These are phyloP conservation scores for Exserohilum turcica DNA, from an alignment of 2,329 filamentous ascomycete species.

Conservation along the genomic window DNA sequence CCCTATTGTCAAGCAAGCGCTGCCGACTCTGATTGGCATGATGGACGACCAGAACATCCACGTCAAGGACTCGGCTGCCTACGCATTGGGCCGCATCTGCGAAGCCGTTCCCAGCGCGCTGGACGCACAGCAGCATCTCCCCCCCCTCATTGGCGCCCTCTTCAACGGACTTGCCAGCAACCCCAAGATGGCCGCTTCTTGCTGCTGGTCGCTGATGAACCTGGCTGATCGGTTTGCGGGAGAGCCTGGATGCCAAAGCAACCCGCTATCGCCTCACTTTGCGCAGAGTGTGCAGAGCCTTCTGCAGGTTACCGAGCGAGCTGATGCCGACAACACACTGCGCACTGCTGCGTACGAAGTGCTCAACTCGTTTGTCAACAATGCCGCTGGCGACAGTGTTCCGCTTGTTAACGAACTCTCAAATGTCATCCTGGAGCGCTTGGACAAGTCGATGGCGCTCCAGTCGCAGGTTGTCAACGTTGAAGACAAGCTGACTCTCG, in stretches of 20 bases:
- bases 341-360: slow-evolving; percentile 97
- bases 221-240: slow-evolving; percentile 93
- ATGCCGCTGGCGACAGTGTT: slow-evolving; percentile 85
- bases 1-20: slow-evolving; percentile 92
- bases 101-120: slow-evolving; percentile 92
- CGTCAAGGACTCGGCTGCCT: slow-evolving; percentile 94
- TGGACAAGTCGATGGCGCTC: slow-evolving; percentile 87
- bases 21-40: slow-evolving; percentile 91
- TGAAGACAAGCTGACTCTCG: slow-evolving; percentile 92
- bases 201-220: slow-evolving; percentile 99
- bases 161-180: slow-evolving; percentile 89
- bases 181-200: slow-evolving; percentile 96
- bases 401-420: slow-evolving; percentile 80
- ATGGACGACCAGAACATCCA: slow-evolving; percentile 86
- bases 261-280: slow-evolving; percentile 89
- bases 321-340: slow-evolving; percentile 83
- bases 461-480: slow-evolving; percentile 94
- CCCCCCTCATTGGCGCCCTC: slow-evolving; percentile 81
- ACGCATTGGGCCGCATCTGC: slow-evolving; percentile 93
- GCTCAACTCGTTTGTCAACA: slow-evolving; percentile 90
- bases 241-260: slow-evolving; percentile 76
- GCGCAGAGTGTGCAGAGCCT: slow-evolving; percentile 87
- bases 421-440: slow-evolving; percentile 84
- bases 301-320: slow-evolving; percentile 80
- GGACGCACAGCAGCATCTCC: slow-evolving; percentile 80